Conservation (phyloP, 2,329 filamentous ascomycete genomes). For the Helicocarpus griseus region DNA sequence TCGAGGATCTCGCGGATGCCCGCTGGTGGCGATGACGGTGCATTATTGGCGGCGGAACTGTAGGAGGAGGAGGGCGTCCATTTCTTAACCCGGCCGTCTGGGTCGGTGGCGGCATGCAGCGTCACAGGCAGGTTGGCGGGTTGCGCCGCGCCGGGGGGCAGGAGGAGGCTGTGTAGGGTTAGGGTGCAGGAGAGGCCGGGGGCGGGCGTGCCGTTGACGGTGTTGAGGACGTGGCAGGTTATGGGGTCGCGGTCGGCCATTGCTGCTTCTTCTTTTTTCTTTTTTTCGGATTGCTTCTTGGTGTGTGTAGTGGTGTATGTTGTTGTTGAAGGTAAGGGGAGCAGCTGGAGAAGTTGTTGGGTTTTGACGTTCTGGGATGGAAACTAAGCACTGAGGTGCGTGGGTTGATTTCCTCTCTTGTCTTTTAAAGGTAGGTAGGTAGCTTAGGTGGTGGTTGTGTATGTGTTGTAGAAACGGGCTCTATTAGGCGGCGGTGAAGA, state of each 20-base stretch:
- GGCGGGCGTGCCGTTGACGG: constrained; percentile 35
- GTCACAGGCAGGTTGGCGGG: constrained; percentile 14
- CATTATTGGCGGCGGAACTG: constrained; percentile 14
- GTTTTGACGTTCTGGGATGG: not conserved
- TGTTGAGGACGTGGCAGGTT: constrained; percentile 43
- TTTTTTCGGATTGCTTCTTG: not conserved
- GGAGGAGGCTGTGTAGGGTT: constrained; percentile 38
- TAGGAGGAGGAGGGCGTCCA: constrained; percentile 27
- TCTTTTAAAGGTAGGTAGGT: no score
- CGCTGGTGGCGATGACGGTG: constrained; percentile 2
- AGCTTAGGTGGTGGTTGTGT: no score
- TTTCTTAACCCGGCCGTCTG: constrained; percentile 37
- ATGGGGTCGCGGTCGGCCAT: constrained; percentile 32
- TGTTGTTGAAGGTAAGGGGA: not conserved
- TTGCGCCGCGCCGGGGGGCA: constrained; percentile 14
- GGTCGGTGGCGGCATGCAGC: constrained; percentile 34
- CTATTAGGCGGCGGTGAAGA: no score
- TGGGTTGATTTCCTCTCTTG: no score
- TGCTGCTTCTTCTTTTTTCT: not conserved
- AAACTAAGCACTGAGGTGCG: no score
- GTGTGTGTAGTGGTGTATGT: not conserved
- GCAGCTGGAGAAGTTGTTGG: not conserved
- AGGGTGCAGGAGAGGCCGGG: constrained; percentile 40
- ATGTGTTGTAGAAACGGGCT: no score
- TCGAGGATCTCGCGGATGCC: not conserved